Percentiles rank a stretch among this genome's conserved stretches.
Conservation (phyloP, 2,329 filamentous ascomycete genomes). For the Colletotrichum viniferum region DNA sequence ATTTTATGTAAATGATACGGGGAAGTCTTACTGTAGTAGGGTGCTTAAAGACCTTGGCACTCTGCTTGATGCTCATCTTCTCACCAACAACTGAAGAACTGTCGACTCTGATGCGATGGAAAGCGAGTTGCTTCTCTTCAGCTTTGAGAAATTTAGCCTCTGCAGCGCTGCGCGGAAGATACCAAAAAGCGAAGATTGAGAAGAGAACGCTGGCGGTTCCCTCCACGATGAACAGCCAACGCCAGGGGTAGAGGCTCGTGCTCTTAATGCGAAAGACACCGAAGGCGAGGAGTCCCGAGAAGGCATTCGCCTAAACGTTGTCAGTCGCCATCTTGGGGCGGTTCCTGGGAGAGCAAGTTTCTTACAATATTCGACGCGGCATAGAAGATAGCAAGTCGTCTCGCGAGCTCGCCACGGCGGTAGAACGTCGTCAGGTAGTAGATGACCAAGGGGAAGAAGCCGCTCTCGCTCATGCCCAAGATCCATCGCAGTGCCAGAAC, state of each 20-base stretch:
- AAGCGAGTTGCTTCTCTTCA: conserved; percentile 71
- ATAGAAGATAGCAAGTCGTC: conserved; percentile 22
- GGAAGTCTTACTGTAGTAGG: conserved; percentile 52
- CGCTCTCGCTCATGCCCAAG: conserved; percentile 23
- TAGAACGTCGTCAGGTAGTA: conserved; percentile 25
- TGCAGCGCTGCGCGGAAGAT: conserved; percentile 68
- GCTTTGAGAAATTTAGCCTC: conserved; percentile 69
- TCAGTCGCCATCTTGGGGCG: not conserved
- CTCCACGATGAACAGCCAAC: conserved; percentile 60
- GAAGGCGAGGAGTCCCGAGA: conserved; percentile 24
- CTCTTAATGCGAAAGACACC: conserved; percentile 41
- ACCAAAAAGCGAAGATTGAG: conserved; percentile 69
- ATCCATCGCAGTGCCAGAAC: conserved; percentile 23
- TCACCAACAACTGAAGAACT: conserved; percentile 67
- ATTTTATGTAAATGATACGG: conserved; percentile 24
- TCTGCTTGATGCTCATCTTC: conserved; percentile 54
- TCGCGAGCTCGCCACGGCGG: conserved; percentile 18
- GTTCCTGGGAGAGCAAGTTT: not conserved
- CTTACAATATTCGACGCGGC: conserved; percentile 23
- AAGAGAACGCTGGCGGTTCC: conserved; percentile 62
- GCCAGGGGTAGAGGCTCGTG: conserved; percentile 48
- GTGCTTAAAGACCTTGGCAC: conserved; percentile 55
- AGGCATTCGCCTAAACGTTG: not conserved
- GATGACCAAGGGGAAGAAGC: conserved; percentile 24
- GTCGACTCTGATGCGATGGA: conserved; percentile 77